Base-by-base conservation (phyloP, 768 basidiomycete species). In the Mrakia blollopis region DNA sequence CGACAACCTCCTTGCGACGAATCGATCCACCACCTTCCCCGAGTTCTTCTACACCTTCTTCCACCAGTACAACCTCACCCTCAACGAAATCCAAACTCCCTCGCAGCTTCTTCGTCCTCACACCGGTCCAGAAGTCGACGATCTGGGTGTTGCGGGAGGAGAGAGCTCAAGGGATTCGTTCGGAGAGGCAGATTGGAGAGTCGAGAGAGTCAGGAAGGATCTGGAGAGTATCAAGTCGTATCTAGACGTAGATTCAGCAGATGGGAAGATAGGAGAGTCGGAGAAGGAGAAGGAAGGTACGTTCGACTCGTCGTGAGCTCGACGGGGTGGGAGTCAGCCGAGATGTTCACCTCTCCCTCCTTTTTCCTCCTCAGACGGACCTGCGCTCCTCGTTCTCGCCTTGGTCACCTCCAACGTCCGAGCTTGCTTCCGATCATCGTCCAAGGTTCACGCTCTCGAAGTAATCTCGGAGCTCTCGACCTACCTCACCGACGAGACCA, bases 41-140 rank as follows among this genome's bases (percentile, higher is more conserved):
- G 93, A 95, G 80, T 89, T 89, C 41, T 98, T 98, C 84, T 98
- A 97, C 84, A 91, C 93, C 3, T 98, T 96, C 85, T 87, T 98
- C 14, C 92, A 95, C 82, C 92, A 91, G 80, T 98, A 97, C 80
- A 88, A 92, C 75, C 87, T 90, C 4, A 90, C 92, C 1, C 86
- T 92, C 80, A 91, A 91, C 82, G 91, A 93, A 78, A 85, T 89
- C 18, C 86, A 89, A 2, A 80, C 86, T 23, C 65, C 65, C 2
- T 83, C 85, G 2, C 83, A 87, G 0, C 85, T 88, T 2, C 87
- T 87, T 76, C 76, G 85, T 14, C 80, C 82, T 9, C 81, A 81
- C 21, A n/a, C 60, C 30, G 50, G 74, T 9, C 30, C 50, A 13
- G 65, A 72, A 21, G 23, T 41, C 5, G 67, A 54, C 9, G 47